Evolutionary conservation across 2,329 filamentous ascomycete species (phyloP).

Genomic region (Bipolaris sorokiniana): DNA sequence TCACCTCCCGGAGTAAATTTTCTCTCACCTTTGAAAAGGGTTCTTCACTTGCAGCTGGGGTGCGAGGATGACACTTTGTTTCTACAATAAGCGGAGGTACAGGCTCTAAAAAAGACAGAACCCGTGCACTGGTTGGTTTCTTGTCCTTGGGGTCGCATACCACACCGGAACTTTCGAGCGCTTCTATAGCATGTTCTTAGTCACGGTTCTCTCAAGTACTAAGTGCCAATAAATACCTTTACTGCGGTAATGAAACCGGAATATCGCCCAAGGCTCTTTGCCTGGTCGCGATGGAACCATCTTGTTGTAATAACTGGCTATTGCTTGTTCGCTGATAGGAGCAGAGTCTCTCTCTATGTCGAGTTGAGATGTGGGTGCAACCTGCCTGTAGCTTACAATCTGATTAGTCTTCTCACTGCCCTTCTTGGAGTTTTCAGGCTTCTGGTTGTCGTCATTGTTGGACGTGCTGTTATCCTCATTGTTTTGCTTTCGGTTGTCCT

Average conservation of each 20-base stretch:
- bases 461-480: too few species aligned
- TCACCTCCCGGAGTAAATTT: too few species aligned
- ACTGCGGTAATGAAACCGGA: constrained; percentile 52
- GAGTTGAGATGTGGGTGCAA: constrained; percentile 34
- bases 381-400: constrained; percentile 17
- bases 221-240: constrained; percentile 17
- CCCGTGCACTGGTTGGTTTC: constrained; percentile 9
- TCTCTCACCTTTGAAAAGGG: constrained; percentile 19
- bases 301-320: neutral
- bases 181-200: constrained; percentile 15
- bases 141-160: constrained; percentile 19
- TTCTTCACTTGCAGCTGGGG: constrained; percentile 11
- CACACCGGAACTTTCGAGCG: constrained; percentile 15
- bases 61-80: constrained; percentile 11
- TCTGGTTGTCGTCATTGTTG: too few species aligned
- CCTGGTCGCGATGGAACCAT: constrained; percentile 37
- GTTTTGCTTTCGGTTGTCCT: neutral
- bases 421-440: too few species aligned
- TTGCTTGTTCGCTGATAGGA: constrained; percentile 12
- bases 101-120: constrained; percentile 25
- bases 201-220: neutral
- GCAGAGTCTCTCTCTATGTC: constrained; percentile 25
- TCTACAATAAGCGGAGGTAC: constrained; percentile 18
- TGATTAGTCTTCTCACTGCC: neutral
- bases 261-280: constrained; percentile 47